Percentiles rank a stretch among this genome's conserved stretches.
phyloP scores from a whole-genome alignment of 2,329 filamentous ascomycete genomes.

The Thermothelomyces thermophilus region DNA sequence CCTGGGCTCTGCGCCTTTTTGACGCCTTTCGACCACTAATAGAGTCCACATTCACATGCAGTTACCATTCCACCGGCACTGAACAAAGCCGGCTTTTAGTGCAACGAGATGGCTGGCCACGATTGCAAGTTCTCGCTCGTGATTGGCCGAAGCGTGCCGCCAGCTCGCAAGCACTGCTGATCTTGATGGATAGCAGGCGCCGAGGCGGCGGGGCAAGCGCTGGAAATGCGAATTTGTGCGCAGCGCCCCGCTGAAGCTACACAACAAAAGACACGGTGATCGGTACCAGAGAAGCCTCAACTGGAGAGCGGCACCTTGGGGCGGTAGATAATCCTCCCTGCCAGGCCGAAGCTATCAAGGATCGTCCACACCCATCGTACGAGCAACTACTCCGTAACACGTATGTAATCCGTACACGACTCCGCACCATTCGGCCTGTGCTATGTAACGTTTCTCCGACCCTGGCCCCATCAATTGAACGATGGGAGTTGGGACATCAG shows the following conservation, averaged over 20 bases:
- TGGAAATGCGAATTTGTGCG: conserved; percentile 12
- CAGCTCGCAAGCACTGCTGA: conserved; percentile 8
- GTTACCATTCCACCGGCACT: background rate
- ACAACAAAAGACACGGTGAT: too few species aligned
- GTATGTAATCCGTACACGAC: too few species aligned
- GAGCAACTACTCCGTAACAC: too few species aligned
- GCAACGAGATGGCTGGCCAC: background rate
- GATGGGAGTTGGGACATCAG: too few species aligned
- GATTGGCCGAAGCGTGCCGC: conserved; percentile 7
- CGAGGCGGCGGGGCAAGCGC: background rate
- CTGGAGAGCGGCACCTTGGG: too few species aligned
- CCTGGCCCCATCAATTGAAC: too few species aligned
- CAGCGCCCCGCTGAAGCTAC: conserved; percentile 8
- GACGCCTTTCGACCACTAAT: background rate
- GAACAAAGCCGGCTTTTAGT: background rate
- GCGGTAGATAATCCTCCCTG: too few species aligned
- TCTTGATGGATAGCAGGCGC: background rate
- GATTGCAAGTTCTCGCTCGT: background rate
- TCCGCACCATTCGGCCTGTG: too few species aligned
- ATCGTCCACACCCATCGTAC: too few species aligned
- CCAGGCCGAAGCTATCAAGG: too few species aligned
- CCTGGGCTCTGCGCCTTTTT: background rate
- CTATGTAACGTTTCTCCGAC: too few species aligned
- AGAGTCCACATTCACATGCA: background rate
- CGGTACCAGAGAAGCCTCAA: too few species aligned